A percentile compares a stretch with the other conserved stretches of the same genome.
Conservation (phyloP, 192 early-diverging fungal species). For the Podila clonocystis region DNA sequence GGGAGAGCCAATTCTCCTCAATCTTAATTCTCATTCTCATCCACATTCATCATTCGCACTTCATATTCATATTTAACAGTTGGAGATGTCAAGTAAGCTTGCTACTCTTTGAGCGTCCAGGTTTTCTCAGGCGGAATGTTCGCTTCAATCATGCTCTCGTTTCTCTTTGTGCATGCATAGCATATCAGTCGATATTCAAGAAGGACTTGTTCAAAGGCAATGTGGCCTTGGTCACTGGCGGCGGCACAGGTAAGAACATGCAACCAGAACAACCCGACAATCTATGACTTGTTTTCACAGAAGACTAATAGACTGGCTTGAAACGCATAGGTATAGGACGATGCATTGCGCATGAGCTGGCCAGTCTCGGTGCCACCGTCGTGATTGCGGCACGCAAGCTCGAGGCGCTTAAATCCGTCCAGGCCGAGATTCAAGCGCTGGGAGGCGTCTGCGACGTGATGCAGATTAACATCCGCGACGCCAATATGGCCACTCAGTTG, state of each 20-base stretch:
- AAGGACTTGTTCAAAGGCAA: slow-evolving; percentile 22
- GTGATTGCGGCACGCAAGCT: slow-evolving; percentile 28
- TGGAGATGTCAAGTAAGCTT: too few relatives aligned
- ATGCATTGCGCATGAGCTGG: slow-evolving; percentile 30
- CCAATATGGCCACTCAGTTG: background rate
- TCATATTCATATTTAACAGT: too few relatives aligned
- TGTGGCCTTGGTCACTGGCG: slow-evolving; percentile 30
- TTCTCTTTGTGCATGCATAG: background rate
- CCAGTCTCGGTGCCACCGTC: slow-evolving; percentile 17
- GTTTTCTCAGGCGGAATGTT: too few relatives aligned
- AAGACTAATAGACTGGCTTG: background rate
- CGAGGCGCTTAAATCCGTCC: slow-evolving; percentile 11
- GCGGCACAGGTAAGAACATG: slow-evolving; percentile 21
- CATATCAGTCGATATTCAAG: slow-evolving; percentile 27
- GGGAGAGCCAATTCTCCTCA: too few relatives aligned
- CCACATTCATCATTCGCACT: too few relatives aligned
- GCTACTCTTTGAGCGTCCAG: too few relatives aligned
- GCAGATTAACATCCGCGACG: slow-evolving; percentile 29
- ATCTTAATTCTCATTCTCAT: too few relatives aligned
- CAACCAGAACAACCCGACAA: background rate
- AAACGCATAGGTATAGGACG: slow-evolving; percentile 16
- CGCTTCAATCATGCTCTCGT: too few relatives aligned
- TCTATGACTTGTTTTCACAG: background rate
- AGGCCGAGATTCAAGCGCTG: slow-evolving; percentile 14
- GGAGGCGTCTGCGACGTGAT: slow-evolving; percentile 23